These are phyloP conservation scores for Candida koratica DNA, from an alignment of 805 yeast species.

Conservation along the genomic window DNA sequence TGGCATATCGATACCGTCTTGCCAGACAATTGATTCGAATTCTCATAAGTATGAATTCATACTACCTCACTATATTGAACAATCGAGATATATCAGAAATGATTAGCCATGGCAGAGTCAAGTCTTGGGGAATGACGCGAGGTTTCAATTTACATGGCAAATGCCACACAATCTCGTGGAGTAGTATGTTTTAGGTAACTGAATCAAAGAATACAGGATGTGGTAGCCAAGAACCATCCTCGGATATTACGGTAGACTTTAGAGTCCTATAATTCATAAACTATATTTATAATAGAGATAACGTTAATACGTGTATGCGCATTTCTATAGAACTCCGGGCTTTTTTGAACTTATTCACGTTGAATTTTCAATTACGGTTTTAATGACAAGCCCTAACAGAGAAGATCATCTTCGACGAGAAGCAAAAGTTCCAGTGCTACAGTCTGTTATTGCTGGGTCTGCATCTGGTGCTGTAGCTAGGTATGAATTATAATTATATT, in stretches of 20 bases:
- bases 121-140: slow-evolving; percentile 37
- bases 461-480: slow-evolving; percentile 57
- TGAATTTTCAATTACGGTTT: not conserved
- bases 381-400: slow-evolving; percentile 8
- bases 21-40: slow-evolving; percentile 44
- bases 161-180: slow-evolving; percentile 42
- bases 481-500: slow-evolving; percentile 20
- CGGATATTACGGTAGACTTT: slow-evolving; percentile 32
- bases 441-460: slow-evolving; percentile 67
- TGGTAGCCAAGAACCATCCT: slow-evolving; percentile 42
- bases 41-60: slow-evolving; percentile 25
- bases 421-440: slow-evolving; percentile 46
- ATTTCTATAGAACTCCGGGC: slow-evolving; percentile 3
- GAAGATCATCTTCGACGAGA: slow-evolving; percentile 49
- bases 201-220: slow-evolving; percentile 45
- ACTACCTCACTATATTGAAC: no score
- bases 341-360: no score
- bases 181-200: slow-evolving; percentile 42
- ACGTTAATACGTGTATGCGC: not conserved
- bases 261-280: slow-evolving; percentile 10
- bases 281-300: not conserved
- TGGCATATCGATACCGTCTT: slow-evolving; percentile 45
- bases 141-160: slow-evolving; percentile 39
- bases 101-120: slow-evolving; percentile 35
- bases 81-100: no score